Percentiles rank a stretch among this genome's conserved stretches.
phyloP scores from a whole-genome alignment of 352 stramenopile species.

The Halophytophthora batemanensis region DNA sequence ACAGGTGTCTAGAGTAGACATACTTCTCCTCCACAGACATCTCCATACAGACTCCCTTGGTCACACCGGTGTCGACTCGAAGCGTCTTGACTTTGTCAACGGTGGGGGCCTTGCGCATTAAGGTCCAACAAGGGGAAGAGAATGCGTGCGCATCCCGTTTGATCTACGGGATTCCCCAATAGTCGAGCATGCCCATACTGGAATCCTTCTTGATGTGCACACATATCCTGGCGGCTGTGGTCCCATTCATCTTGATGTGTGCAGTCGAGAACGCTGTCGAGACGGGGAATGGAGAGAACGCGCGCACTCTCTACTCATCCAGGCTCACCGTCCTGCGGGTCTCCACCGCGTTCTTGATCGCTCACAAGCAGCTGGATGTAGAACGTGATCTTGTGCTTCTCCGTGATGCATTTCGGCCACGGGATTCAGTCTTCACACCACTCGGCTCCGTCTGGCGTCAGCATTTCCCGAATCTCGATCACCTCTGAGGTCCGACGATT shows the following conservation, averaged over 20 bases:
- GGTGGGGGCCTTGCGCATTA: conserved; percentile 1
- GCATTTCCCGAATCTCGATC: conserved; percentile 3
- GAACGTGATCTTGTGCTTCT: conserved; percentile 4
- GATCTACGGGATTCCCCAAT: not conserved
- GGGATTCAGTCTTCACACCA: conserved; percentile 10
- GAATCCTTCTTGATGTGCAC: conserved; percentile 1
- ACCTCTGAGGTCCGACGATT: not conserved
- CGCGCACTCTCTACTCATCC: conserved; percentile 2
- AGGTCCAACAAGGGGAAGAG: not conserved
- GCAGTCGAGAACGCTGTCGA: not conserved
- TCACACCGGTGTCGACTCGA: not conserved
- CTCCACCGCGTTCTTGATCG: conserved; percentile 11
- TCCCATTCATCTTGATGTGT: conserved; percentile 15
- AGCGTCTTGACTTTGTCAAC: conserved; percentile 2
- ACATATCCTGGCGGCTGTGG: conserved; percentile 8
- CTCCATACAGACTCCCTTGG: not conserved
- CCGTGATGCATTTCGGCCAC: conserved; percentile 5
- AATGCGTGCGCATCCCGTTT: not conserved
- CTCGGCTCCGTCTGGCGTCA: conserved; percentile 1
- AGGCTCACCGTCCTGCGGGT: conserved; percentile 3
- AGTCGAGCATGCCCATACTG: not conserved
- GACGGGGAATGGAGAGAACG: conserved; percentile 13
- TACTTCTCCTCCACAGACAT: conserved; percentile 3
- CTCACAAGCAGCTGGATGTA: conserved; percentile 11
- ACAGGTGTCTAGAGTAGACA: conserved; percentile 1